phyloP scores from a whole-genome alignment of 2,329 filamentous ascomycete species.

The Fusarium dlaminii region DNA sequence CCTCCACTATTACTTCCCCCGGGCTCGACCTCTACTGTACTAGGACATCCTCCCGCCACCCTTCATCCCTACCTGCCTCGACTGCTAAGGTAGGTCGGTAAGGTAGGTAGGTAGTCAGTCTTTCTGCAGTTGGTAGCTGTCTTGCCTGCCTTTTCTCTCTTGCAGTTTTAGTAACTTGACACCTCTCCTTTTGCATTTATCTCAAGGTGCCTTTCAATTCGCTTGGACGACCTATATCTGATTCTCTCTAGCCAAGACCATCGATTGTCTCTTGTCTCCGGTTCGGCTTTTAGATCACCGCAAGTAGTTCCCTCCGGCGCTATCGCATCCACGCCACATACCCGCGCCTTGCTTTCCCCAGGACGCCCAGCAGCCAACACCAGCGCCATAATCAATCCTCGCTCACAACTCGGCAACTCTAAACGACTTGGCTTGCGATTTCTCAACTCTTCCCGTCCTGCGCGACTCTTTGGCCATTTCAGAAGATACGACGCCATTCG shows the following conservation, averaged over 20 bases:
- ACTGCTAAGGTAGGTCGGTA: neutral
- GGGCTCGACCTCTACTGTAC: constrained; percentile 25
- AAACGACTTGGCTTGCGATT: constrained; percentile 21
- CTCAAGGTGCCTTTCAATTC: neutral
- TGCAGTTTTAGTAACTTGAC: neutral
- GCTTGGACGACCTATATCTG: neutral
- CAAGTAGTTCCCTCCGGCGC: constrained; percentile 31
- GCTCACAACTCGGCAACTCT: constrained; percentile 28
- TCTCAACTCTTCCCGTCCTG: neutral
- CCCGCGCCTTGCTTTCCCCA: constrained; percentile 37
- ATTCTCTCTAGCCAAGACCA: neutral
- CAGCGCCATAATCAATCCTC: constrained; percentile 21
- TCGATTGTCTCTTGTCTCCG: constrained; percentile 2
- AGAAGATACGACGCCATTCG: constrained; percentile 19
- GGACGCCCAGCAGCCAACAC: constrained; percentile 1
- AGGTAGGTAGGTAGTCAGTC: neutral
- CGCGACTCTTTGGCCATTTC: constrained; percentile 2
- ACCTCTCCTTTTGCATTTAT: constrained; percentile 8
- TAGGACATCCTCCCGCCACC: constrained; percentile 35
- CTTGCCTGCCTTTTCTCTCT: neutral
- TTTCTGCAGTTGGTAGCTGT: constrained; percentile 1
- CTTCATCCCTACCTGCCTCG: constrained; percentile 25
- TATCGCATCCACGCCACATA: constrained; percentile 41
- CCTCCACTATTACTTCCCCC: constrained; percentile 34
- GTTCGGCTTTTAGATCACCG: constrained; percentile 28